Percentiles rank a stretch among this genome's conserved stretches.
These are phyloP conservation scores for Xylaria longipes DNA, from an alignment of 495 filamentous ascomycete species.

Conservation along the genomic window DNA sequence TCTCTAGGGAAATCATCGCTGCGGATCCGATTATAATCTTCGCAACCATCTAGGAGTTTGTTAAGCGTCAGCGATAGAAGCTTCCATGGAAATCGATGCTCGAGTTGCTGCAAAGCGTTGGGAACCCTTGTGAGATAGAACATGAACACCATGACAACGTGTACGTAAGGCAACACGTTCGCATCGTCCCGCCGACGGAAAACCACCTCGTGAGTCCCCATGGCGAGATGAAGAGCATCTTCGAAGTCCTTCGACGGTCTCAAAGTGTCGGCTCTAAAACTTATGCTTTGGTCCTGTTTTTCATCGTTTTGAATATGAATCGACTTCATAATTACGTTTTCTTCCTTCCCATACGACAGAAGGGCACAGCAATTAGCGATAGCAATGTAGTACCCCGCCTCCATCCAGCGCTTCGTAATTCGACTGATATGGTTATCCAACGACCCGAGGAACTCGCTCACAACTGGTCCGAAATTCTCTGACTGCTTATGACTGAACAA, in stretches of 20 bases:
- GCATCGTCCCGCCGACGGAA: slow-evolving; percentile 66
- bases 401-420: slow-evolving; percentile 65
- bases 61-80: slow-evolving; percentile 70
- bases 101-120: slow-evolving; percentile 53
- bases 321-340: slow-evolving; percentile 43
- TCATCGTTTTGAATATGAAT: slow-evolving; percentile 36
- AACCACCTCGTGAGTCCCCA: slow-evolving; percentile 54
- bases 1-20: slow-evolving; percentile 57
- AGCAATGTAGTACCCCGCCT: slow-evolving; percentile 70
- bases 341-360: slow-evolving; percentile 47
- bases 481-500: slow-evolving; percentile 64
- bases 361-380: slow-evolving; percentile 54
- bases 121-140: slow-evolving; percentile 61
- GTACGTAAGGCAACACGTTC: slow-evolving; percentile 70
- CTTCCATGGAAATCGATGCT: slow-evolving; percentile 68
- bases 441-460: slow-evolving; percentile 57
- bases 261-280: slow-evolving; percentile 9
- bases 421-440: slow-evolving; percentile 67
- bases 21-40: slow-evolving; percentile 53
- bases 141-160: slow-evolving; percentile 74
- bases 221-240: slow-evolving; percentile 37
- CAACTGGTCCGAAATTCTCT: slow-evolving; percentile 54
- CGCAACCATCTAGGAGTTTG: slow-evolving; percentile 55
- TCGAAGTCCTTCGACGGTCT: slow-evolving; percentile 35
- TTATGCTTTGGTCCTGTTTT: slow-evolving; percentile 3